phyloP scores from a whole-genome alignment of 2,329 filamentous ascomycete species.

The Chaetomiaceae sp. region DNA sequence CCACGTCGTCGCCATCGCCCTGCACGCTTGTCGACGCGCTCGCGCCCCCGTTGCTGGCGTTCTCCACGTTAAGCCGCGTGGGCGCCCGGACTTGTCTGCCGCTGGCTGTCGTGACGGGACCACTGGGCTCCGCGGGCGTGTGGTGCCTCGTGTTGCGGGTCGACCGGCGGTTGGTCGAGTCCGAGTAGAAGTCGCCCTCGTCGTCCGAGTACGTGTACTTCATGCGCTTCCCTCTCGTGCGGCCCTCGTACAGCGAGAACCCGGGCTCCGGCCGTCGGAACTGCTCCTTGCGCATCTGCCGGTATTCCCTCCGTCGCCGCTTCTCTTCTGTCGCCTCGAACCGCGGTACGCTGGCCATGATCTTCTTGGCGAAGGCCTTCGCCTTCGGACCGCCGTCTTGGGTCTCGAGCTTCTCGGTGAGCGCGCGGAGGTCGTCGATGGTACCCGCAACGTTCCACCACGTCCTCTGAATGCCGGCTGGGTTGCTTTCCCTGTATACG shows the following conservation, averaged over 20 bases:
- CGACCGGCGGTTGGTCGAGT: conserved; percentile 61
- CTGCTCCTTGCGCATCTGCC: conserved; percentile 75
- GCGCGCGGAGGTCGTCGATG: conserved; percentile 75
- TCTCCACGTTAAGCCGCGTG: conserved; percentile 60
- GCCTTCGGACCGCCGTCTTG: conserved; percentile 79
- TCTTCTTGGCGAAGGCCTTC: conserved; percentile 70
- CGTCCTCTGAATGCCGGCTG: conserved; percentile 65
- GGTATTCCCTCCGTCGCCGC: conserved; percentile 87
- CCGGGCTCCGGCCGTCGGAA: conserved; percentile 84
- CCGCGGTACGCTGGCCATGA: conserved; percentile 72
- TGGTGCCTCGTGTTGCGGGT: conserved; percentile 68
- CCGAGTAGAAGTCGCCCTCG: conserved; percentile 58
- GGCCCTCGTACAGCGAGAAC: conserved; percentile 91
- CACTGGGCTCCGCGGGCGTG: conserved; percentile 64
- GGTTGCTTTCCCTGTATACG: conserved; percentile 89
- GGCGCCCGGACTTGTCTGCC: conserved; percentile 77
- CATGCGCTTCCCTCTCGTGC: conserved; percentile 90
- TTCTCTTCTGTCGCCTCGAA: conserved; percentile 97
- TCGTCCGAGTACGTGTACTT: conserved; percentile 96
- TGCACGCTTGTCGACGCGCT: conserved; percentile 44
- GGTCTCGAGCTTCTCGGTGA: conserved; percentile 71
- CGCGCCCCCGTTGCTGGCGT: conserved; percentile 42
- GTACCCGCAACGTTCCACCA: conserved; percentile 92
- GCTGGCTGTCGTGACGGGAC: conserved; percentile 68
- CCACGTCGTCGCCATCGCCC: conserved; percentile 37